A percentile compares a stretch with the other conserved stretches of the same genome.
Conservation (phyloP, 352 stramenopile genomes). For the Phytopythium cucurbitacearum region DNA sequence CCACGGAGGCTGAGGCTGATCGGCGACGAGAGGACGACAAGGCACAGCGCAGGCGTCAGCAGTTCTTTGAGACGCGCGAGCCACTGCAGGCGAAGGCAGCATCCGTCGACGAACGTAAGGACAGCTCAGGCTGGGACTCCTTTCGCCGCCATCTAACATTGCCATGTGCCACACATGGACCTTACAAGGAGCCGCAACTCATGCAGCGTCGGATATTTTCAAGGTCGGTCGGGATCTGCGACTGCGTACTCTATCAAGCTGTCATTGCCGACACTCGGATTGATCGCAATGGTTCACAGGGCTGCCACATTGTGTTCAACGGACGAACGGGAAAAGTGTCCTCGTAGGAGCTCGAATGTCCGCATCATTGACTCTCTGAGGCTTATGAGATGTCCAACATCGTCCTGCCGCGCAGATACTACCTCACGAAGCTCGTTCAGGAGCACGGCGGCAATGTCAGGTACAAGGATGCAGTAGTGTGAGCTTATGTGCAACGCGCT, state of each 20-base stretch:
- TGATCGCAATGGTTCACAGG: constrained; percentile 21
- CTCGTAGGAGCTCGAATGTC: constrained; percentile 29
- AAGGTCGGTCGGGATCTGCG: constrained; percentile 19
- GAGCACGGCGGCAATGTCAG: constrained; percentile 68
- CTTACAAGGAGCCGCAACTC: no score
- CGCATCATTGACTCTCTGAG: background rate
- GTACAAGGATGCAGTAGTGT: constrained; percentile 13
- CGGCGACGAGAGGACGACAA: constrained; percentile 20
- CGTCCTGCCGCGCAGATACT: constrained; percentile 47
- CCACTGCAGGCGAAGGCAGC: no score
- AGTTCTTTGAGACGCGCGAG: constrained; percentile 29
- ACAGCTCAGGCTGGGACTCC: no score
- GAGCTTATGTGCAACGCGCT: background rate
- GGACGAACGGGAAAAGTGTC: constrained; percentile 77
- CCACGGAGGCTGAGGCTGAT: constrained; percentile 9
- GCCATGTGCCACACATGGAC: no score
- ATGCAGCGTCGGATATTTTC: constrained; percentile 34
- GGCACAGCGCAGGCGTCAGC: constrained; percentile 22
- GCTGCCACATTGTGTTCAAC: constrained; percentile 79
- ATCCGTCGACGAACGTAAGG: no score
- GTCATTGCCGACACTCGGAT: no score
- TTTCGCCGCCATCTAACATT: no score
- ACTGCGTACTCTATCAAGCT: no score
- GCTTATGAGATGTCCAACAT: background rate
- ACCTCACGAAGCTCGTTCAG: constrained; percentile 74